phyloP scores from a whole-genome alignment of 805 yeast genomes.

The Debaryomyces prosopidis region DNA sequence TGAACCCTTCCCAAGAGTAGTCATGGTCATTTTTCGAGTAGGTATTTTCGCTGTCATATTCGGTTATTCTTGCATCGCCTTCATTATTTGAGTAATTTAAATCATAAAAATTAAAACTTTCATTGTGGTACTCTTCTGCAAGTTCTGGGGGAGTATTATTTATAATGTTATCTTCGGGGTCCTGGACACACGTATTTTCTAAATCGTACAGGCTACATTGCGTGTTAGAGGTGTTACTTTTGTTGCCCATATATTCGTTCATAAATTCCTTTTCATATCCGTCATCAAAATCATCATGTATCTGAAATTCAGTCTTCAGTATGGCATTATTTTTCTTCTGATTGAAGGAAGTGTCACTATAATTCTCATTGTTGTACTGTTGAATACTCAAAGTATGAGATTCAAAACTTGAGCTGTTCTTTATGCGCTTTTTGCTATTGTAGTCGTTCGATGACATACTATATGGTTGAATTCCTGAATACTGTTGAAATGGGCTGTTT shows the following conservation, averaged over 20 bases:
- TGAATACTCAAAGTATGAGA: neutral
- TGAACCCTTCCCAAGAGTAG: conserved; percentile 7
- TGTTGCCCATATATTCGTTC: conserved; percentile 2
- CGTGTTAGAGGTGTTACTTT: neutral
- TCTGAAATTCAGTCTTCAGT: neutral
- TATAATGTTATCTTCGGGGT: neutral
- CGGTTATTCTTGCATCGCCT: conserved; percentile 3
- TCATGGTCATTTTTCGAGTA: conserved; percentile 1
- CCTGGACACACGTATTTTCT: neutral
- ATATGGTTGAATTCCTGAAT: neutral
- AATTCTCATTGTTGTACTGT: neutral
- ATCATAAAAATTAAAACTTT: conserved; percentile 7
- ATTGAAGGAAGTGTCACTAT: neutral
- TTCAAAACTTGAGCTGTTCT: neutral
- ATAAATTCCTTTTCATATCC: conserved; percentile 18
- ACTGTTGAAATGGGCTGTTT: neutral
- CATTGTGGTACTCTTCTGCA: conserved; percentile 3
- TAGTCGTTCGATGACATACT: neutral
- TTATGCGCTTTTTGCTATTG: neutral
- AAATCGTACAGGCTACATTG: neutral
- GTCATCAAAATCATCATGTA: conserved; percentile 19
- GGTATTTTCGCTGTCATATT: conserved; percentile 3
- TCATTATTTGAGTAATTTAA: conserved; percentile 4
- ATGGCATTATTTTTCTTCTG: neutral
- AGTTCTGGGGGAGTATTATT: conserved; percentile 6